These are phyloP conservation scores for Pseudogymnoascus sp. DNA, from an alignment of 2,329 filamentous ascomycete species.

Conservation along the genomic window DNA sequence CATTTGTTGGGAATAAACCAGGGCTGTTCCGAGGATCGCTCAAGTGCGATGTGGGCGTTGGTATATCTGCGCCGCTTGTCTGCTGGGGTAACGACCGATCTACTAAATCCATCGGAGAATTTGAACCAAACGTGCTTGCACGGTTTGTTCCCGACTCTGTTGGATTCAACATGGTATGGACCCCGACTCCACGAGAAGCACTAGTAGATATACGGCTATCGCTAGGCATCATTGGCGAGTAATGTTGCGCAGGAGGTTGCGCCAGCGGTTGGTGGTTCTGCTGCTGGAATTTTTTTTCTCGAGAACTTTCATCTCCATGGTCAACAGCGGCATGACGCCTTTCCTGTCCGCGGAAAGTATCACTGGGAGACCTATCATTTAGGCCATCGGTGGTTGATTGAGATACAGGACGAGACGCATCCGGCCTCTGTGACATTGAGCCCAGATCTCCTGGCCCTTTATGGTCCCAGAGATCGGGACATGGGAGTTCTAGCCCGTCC, in stretches of 20 bases:
- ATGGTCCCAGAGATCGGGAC: conserved; percentile 44
- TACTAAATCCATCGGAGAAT: neutral
- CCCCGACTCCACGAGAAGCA: conserved; percentile 27
- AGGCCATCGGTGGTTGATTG: conserved; percentile 31
- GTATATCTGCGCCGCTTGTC: neutral
- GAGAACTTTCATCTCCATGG: neutral
- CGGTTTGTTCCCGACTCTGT: conserved; percentile 6
- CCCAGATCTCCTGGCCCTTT: conserved; percentile 48
- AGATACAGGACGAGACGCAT: conserved; percentile 48
- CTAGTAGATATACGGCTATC: conserved; percentile 12
- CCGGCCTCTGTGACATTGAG: conserved; percentile 57
- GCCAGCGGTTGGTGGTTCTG: neutral
- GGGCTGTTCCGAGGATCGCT: neutral
- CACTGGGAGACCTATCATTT: conserved; percentile 12
- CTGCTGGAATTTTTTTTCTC: neutral
- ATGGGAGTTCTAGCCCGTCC: conserved; percentile 41
- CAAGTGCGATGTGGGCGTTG: neutral
- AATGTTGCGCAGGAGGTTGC: conserved; percentile 14
- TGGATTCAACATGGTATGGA: conserved; percentile 31
- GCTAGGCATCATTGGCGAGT: conserved; percentile 18
- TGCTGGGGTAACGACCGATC: neutral
- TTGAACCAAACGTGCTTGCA: neutral
- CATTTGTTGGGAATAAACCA: neutral
- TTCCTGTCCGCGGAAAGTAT: neutral
- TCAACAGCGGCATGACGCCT: neutral